Base-by-base conservation (phyloP, 163 green algal species). In the Chlorella variabilis region DNA sequence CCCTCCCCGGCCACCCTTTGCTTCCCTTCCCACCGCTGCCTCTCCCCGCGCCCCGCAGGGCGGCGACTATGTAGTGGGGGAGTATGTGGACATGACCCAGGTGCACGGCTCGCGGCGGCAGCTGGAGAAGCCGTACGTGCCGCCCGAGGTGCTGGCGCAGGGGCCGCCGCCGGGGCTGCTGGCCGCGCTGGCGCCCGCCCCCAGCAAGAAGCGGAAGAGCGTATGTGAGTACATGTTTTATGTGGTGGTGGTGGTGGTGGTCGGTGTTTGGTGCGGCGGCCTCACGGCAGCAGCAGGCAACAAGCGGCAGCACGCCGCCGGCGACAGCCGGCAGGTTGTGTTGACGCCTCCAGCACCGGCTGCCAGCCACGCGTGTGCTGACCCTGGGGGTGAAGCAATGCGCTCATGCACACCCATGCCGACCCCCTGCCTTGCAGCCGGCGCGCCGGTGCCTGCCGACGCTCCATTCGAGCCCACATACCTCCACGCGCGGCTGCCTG, bases 401-500 rank as follows among this genome's bases (percentile, higher is more conserved):
- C n/a, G n/a, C n/a, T n/a, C n/a, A n/a, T n/a, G n/a, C n/a, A n/a
- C n/a, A n/a, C 17, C 51, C 23, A 27, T 69, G n/a, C n/a, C n/a
- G n/a, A n/a, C n/a, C n/a, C 42, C n/a, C 27, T 77, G 45, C 17
- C 39, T n/a, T 38, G 58, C 56, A 67, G 58, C 80, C 1, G 80
- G 61, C 33, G 27, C 65, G 51, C 67, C 74, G 1, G 61, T 89
- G 31, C 85, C 85, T 8, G 54, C 38, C 4, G 36, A 67, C 23
- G 85, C 76, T 20, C 85, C 85, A 0, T 89, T 89, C 38, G 67
- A 81, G 59, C 54, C 56, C 8, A 62, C 61, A 3, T 89, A 77
- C 66, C 62, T 89, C 9, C n/a, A 65, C 3, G 41, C 36, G 11
- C 73, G 81, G 29, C 54, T 86, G 65, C 74, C 77, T 15, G 69